Evolutionary conservation across 352 stramenopile genomes (phyloP), one percentile per base, ranked within the genome.

Genomic region (Peronospora destructor): DNA sequence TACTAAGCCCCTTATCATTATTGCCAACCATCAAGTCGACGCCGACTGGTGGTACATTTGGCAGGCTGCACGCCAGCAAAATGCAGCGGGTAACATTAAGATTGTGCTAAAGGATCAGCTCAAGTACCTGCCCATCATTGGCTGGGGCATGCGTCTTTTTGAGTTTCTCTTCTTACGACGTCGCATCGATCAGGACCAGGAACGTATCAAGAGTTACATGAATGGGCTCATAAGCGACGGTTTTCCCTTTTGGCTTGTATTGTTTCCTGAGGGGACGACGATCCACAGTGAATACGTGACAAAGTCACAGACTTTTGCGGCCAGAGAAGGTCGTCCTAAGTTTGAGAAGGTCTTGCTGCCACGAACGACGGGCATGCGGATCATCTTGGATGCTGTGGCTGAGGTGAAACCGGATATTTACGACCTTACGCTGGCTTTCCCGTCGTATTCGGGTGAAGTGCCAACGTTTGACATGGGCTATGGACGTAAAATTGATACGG

Each of bases 1-100:
- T 14, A 59, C 78, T 9, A 85, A 85, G 12, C 86, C 86, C 10
- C 77, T 67, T 6, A 89, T 97, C 50, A 72, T 97, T 53, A 81
- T 97, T 21, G 81, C 71, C 6, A 97, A 97, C 68, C 90, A 97
- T 66, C 71, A 96, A 38, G 75, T 93, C 29, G 85, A 97, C 62
- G 85, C 76, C 9, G 92, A 98, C 69, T 97, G 87, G 71, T 97
- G 88, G 89, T 96, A 91, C 60, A 76, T 96, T 38, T 96, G 89
- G 79, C 79, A 92, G 56, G 75, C 87, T 23, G 75, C 85, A 53
- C 78, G 81, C 6, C 49, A 69, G 13, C 49, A 73, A 21, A 45
- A 73, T 0, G 76, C 74, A 19, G 76, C 83, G 6, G 84, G 84
- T 8, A 88, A 93, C 66, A 68, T 95, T 47, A 96, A 96, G 69